Base-by-base conservation (phyloP, 1,284 basidiomycete species). In the Taiwanofungus camphoratus region DNA sequence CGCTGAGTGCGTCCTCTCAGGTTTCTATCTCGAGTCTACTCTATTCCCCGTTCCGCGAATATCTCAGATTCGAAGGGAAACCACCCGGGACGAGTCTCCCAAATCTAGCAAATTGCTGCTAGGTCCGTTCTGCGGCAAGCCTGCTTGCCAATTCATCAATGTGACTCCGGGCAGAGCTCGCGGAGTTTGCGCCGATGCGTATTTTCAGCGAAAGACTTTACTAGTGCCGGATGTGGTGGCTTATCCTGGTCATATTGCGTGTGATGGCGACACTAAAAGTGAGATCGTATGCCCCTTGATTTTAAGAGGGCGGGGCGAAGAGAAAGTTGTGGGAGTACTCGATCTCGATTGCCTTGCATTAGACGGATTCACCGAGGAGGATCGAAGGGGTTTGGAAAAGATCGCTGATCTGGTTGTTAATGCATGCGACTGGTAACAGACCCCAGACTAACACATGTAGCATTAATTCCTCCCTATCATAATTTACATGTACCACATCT, bases 191-290 rank as follows among this genome's bases (percentile, higher is more conserved):
- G 87, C 89, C 2, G 82, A 82, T 49, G 83, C 86, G 4, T 93
- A 77, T 59, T 51, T 81, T 8, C 69, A 69, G 41, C 61, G 61
- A 34, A 55, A 70, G 50, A 78, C 81, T 0, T 45, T 88, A 1
- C 55, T 92, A 8, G 87, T 93, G 1, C 64, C 67, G 12, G 76
- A 92, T 46, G 89, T 94, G 23, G 75, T 87, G 20, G 65, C 64
- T 2, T 92, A 92, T 58, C 87, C 89, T 1, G 89, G 90, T 0
- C 92, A 95, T 59, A 92, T 93, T 50, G 89, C 89, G 3, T 94
- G 92, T 57, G 90, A 93, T 55, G 86, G 81, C 13, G 78, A 82
- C 43, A 92, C 90, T 2, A 84, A 83, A 55, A 90, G 88, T 54
- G 92, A 94, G 61, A 79, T 94, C 41, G 91, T 93, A 7, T 70